Evolutionary conservation across 495 filamentous ascomycete genomes (phyloP).

Genomic region (Cryomyces minteri): DNA sequence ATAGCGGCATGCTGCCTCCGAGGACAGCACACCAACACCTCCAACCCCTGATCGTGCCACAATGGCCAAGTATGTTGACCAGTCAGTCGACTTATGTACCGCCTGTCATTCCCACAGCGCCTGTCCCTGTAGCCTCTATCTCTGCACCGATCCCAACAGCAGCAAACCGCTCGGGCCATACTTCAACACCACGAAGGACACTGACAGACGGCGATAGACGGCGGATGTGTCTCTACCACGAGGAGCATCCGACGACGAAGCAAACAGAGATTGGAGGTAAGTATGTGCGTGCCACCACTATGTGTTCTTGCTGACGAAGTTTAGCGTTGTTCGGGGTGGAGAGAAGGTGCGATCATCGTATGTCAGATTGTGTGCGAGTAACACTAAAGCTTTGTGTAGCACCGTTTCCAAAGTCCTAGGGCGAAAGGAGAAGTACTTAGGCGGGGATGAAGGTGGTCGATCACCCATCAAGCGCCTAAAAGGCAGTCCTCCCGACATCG

Average conservation of each 20-base stretch:
- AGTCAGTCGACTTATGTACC: conserved; percentile 26
- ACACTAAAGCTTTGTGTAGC: conserved; percentile 25
- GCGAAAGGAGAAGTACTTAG: conserved; percentile 92
- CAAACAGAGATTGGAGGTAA: conserved; percentile 94
- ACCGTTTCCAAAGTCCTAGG: conserved; percentile 96
- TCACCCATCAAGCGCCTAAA: conserved; percentile 82
- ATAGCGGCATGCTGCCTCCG: conserved; percentile 18
- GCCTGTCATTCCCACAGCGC: conserved; percentile 16
- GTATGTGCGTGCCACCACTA: conserved; percentile 4
- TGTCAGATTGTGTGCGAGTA: neutral
- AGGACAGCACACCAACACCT: conserved; percentile 24
- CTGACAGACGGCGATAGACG: conserved; percentile 84
- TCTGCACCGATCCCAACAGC: conserved; percentile 24
- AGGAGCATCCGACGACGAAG: conserved; percentile 86
- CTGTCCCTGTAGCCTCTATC: conserved; percentile 19
- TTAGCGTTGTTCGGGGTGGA: conserved; percentile 89
- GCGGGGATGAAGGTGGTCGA: conserved; percentile 65
- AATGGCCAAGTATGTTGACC: conserved; percentile 34
- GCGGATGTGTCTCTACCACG: conserved; percentile 88
- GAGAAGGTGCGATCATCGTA: conserved; percentile 52
- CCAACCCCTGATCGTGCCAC: conserved; percentile 30
- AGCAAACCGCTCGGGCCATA: conserved; percentile 21
- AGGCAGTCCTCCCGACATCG: conserved; percentile 86
- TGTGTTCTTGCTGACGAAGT: conserved; percentile 5
- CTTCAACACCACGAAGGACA: conserved; percentile 62